These are phyloP conservation scores for Irpex sp. DNA, from an alignment of 1,284 basidiomycete species.

Conservation along the genomic window DNA sequence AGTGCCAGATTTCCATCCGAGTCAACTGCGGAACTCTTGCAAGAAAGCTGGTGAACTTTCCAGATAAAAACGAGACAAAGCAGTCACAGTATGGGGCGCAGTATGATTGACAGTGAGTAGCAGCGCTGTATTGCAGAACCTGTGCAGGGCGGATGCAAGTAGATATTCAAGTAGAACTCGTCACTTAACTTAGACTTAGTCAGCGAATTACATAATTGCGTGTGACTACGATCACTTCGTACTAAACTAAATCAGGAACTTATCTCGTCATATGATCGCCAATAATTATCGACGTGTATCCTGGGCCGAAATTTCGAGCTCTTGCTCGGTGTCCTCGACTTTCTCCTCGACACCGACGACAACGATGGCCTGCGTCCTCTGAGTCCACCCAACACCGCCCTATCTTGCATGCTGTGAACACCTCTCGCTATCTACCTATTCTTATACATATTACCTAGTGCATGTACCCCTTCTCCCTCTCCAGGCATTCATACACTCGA, in stretches of 20 bases:
- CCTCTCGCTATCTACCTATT: slow-evolving; percentile 2
- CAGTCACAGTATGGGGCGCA: not conserved
- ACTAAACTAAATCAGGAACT: not conserved
- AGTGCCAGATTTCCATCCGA: not conserved
- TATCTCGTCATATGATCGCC: not conserved
- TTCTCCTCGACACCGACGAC: slow-evolving; percentile 8
- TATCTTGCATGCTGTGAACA: slow-evolving; percentile 1
- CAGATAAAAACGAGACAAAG: not conserved
- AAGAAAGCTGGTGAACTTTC: not conserved
- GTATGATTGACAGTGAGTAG: too few species aligned
- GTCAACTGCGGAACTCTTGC: too few species aligned
- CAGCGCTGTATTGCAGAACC: not conserved
- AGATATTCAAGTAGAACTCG: not conserved
- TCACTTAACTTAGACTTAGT: not conserved
- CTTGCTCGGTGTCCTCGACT: not conserved
- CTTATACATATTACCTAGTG: slow-evolving; percentile 11
- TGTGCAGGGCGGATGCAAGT: not conserved
- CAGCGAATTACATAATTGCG: not conserved
- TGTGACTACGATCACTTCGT: not conserved
- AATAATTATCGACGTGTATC: slow-evolving; percentile 1
- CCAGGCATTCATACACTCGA: slow-evolving; percentile 5
- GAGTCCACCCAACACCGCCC: not conserved
- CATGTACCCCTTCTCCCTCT: slow-evolving; percentile 9
- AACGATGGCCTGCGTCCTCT: slow-evolving; percentile 9
- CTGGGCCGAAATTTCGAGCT: not conserved